Evolutionary conservation across 148 eudicot species (phyloP).

Genomic region (Amaranthus cruentus): DNA sequence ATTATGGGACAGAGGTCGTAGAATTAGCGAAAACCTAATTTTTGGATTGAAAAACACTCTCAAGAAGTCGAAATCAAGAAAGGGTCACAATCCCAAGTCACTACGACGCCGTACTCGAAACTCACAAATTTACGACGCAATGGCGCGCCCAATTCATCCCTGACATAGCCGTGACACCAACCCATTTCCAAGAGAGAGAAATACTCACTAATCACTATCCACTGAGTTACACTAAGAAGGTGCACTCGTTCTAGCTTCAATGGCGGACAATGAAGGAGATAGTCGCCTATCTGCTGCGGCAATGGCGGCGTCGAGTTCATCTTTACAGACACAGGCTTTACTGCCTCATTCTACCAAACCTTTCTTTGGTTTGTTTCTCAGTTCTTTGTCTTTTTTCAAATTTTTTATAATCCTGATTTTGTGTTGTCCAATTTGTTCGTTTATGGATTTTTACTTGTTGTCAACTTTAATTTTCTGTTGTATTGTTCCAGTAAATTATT

Average conservation of each 20-base stretch:
- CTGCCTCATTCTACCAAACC: constrained; percentile 22
- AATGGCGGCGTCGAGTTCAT: constrained; percentile 17
- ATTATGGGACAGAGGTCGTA: too few species aligned
- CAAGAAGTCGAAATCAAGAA: too few species aligned
- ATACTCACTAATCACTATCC: neutral
- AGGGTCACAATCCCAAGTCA: neutral
- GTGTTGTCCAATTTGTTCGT: neutral
- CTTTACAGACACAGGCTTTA: constrained; percentile 9
- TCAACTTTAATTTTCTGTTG: neutral
- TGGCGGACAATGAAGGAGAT: constrained; percentile 23
- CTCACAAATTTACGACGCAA: neutral
- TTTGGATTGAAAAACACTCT: too few species aligned
- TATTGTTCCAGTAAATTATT: too few species aligned
- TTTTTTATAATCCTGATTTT: neutral
- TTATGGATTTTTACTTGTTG: too few species aligned
- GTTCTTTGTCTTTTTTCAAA: neutral
- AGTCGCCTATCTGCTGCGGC: constrained; percentile 15
- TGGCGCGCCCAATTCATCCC: constrained; percentile 29
- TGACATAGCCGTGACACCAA: neutral
- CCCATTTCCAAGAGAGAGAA: neutral
- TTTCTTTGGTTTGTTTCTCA: constrained; percentile 35
- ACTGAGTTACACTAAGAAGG: neutral
- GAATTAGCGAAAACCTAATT: too few species aligned
- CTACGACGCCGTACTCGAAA: neutral
- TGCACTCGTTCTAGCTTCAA: constrained; percentile 2